These are phyloP conservation scores for Melastoma malabathricum DNA, from an alignment of 345 rosid species.

Conservation along the genomic window DNA sequence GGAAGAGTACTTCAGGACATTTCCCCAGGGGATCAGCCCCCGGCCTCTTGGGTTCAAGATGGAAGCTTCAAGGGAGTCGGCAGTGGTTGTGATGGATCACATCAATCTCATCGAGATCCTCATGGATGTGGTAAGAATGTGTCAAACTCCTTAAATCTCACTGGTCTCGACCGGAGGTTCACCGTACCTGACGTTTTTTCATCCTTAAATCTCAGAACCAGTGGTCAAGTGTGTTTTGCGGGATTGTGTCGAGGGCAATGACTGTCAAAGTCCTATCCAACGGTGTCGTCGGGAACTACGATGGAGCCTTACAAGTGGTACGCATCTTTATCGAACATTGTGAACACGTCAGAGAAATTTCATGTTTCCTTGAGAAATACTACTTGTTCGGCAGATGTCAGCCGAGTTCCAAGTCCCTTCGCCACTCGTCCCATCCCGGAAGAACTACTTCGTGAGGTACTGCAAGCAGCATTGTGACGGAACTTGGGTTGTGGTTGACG, in stretches of 20 bases:
- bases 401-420: constrained; percentile 92
- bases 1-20: constrained; percentile 65
- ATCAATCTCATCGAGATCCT: constrained; percentile 78
- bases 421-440: constrained; percentile 76
- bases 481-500: constrained; percentile 94
- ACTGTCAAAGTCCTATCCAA: constrained; percentile 81
- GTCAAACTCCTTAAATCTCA: background rate
- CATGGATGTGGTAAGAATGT: constrained; percentile 68
- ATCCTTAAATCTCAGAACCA: constrained; percentile 36
- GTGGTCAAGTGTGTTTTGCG: constrained; percentile 79
- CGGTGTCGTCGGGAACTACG: constrained; percentile 93
- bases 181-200: background rate
- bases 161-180: background rate
- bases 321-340: background rate
- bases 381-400: constrained; percentile 41
- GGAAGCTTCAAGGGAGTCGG: constrained; percentile 80
- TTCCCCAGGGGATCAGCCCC: constrained; percentile 75
- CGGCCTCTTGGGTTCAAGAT: constrained; percentile 58
- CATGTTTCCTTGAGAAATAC: no score
- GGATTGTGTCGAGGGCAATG: constrained; percentile 81
- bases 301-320: constrained; percentile 99
- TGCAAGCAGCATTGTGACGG: constrained; percentile 73
- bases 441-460: constrained; percentile 72
- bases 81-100: constrained; percentile 75
- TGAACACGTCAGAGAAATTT: background rate